phyloP scores from a whole-genome alignment of 2,329 filamentous ascomycete species.

The Trichophyton schoenleinii region DNA sequence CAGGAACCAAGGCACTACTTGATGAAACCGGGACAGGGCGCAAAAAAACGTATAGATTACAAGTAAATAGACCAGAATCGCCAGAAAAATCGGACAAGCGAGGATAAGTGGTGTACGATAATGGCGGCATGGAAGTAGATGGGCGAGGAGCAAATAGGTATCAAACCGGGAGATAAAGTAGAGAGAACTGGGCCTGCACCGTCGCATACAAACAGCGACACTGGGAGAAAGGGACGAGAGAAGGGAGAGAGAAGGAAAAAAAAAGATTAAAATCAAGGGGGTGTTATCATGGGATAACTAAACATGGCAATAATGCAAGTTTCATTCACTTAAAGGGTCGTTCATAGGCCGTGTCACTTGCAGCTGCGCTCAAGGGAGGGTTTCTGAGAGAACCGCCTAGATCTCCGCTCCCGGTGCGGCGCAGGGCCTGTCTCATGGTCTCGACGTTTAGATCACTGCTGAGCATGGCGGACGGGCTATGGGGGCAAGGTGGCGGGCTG shows the following conservation, averaged over 20 bases:
- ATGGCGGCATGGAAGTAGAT: neutral
- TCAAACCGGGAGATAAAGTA: neutral
- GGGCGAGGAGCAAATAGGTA: neutral
- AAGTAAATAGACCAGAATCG: neutral
- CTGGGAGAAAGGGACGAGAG: too few species aligned
- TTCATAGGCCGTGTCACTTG: conserved; percentile 21
- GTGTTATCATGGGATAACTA: too few species aligned
- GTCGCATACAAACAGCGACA: neutral
- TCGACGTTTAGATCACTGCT: conserved; percentile 72
- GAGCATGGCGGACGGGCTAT: conserved; percentile 39
- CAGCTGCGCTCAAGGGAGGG: conserved; percentile 22
- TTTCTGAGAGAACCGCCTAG: conserved; percentile 40
- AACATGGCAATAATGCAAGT: neutral
- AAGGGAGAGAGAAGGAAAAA: neutral
- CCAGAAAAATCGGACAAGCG: conserved; percentile 1
- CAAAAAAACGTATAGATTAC: neutral
- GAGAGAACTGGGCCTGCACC: neutral
- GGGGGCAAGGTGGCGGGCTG: conserved; percentile 47
- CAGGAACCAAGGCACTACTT: neutral
- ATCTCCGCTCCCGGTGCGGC: conserved; percentile 75
- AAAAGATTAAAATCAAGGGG: neutral
- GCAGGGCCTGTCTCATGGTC: conserved; percentile 82
- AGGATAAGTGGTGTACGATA: neutral
- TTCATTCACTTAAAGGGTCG: conserved; percentile 17
- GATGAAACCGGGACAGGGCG: neutral